Evolutionary conservation across 2,329 filamentous ascomycete genomes (phyloP), one percentile per base, ranked within the genome.

Genomic region (Rhytidhysteron rufulum): DNA sequence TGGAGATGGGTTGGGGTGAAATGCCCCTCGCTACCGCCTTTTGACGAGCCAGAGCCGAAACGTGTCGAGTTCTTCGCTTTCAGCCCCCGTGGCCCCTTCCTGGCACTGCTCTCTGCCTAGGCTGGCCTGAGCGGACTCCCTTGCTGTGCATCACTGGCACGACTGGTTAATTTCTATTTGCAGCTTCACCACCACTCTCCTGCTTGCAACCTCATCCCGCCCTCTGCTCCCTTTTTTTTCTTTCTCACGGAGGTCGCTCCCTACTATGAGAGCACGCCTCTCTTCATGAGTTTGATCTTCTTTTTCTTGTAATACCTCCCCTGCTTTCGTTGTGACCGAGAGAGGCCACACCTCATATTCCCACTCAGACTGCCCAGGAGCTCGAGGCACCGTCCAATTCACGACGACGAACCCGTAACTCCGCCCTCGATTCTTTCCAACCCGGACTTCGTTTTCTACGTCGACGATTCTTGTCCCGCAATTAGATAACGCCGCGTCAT

Each of bases 271-370:
- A 45, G 22, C 49, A 36, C 37, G 36, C 30, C 37, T 47, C 41
- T 38, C 34, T 33, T 44, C 42, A 43, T 46, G 45, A 30, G 37
- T 36, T 41, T 7, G 13, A 34, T 25, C 16, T 17, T 42, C 29
- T 39, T 45, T 32, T 27, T 39, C 18, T 50, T 52, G 39, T 54
- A 54, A 51, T 51, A 39, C 36, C 46, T 43, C 31, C 41, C 47
- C 48, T 45, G 34, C 47, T 44, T 17, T 41, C 39, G 43, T 44
- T 35, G 41, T 25, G 29, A 15, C 33, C 31, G 25, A 39, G 22
- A 38, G 8, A 17, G 16, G 34, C 32, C 29, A 5, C 35, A 31
- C 13, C 21, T 6, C n/a, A 33, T 24, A 11, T 21, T 17, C 33
- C 16, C 24, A 17, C 4, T 33, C 31, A 33, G 4, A 3, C n/a